Conservation (phyloP, 2,329 filamentous ascomycete species). For the Diaporthe vexans region DNA sequence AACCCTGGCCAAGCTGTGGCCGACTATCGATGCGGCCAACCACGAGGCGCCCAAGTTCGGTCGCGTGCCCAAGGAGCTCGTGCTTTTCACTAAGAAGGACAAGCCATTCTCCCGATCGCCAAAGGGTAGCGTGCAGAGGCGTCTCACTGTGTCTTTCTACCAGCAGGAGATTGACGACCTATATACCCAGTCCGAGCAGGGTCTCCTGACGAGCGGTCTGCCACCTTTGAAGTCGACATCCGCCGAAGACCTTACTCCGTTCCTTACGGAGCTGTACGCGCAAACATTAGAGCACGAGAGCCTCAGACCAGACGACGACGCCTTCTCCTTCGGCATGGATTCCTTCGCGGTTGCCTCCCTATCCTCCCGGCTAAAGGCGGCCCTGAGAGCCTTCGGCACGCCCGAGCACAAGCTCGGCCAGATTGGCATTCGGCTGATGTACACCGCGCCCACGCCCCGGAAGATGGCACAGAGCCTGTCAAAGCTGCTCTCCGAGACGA, state of each 20-base stretch:
- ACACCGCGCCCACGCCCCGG: constrained; percentile 16
- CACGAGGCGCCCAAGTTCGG: constrained; percentile 39
- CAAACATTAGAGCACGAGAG: constrained; percentile 32
- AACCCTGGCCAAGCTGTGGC: constrained; percentile 33
- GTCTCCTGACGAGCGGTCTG: constrained; percentile 32
- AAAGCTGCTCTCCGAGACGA: constrained; percentile 7
- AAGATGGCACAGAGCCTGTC: constrained; percentile 22
- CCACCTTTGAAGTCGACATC: constrained; percentile 29
- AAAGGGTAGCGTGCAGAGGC: constrained; percentile 39
- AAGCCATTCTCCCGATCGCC: constrained; percentile 35
- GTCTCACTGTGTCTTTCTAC: constrained; percentile 33
- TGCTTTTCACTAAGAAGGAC: constrained; percentile 35
- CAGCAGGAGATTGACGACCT: constrained; percentile 36
- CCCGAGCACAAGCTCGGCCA: constrained; percentile 22
- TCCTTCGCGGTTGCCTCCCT: constrained; percentile 35
- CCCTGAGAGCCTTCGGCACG: constrained; percentile 28
- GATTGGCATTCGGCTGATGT: constrained; percentile 29
- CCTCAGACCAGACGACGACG: constrained; percentile 34
- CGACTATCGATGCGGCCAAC: constrained; percentile 38
- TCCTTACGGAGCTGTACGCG: constrained; percentile 33
- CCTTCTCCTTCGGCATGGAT: constrained; percentile 36
- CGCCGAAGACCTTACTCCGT: constrained; percentile 25
- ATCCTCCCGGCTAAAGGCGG: constrained; percentile 34
- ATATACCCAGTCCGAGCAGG: constrained; percentile 35
- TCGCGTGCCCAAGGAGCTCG: constrained; percentile 38